Percentiles rank a stretch among this genome's conserved stretches.
Conservation (phyloP, 2,329 filamentous ascomycete species). For the Verticillium nubilum region DNA sequence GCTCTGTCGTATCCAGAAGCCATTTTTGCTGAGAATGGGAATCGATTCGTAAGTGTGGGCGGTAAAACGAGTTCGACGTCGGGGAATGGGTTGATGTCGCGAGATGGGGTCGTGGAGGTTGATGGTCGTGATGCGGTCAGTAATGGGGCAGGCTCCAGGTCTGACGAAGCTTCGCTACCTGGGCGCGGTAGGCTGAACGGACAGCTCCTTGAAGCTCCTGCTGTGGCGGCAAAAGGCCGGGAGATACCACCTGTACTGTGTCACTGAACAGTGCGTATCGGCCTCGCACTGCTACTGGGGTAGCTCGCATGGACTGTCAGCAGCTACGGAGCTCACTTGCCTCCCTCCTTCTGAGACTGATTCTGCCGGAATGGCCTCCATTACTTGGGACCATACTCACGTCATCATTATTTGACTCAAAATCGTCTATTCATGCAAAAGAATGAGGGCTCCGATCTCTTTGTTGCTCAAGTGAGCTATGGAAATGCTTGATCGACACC, state of each 20-base stretch:
- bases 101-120: slow-evolving; percentile 1
- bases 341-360: too few species aligned
- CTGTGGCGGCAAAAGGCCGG: not conserved
- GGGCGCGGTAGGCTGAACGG: slow-evolving; percentile 11
- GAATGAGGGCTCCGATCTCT: not conserved
- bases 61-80: not conserved
- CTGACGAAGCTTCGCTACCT: slow-evolving; percentile 21
- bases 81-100: slow-evolving; percentile 4
- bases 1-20: slow-evolving; percentile 98
- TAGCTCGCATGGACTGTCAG: too few species aligned
- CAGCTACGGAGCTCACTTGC: too few species aligned
- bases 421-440: not conserved
- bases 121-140: slow-evolving; percentile 8
- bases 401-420: too few species aligned
- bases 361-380: too few species aligned
- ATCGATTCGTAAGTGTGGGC: not conserved
- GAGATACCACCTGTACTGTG: not conserved
- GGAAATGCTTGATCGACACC: not conserved
- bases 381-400: too few species aligned
- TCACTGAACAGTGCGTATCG: not conserved
- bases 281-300: too few species aligned
- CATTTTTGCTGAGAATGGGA: slow-evolving; percentile 41
- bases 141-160: slow-evolving; percentile 20
- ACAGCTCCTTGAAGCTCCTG: slow-evolving; percentile 13
- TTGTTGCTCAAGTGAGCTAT: not conserved